phyloP scores from a whole-genome alignment of 2,329 filamentous ascomycete species.

The Pseudogymnoascus sp. region DNA sequence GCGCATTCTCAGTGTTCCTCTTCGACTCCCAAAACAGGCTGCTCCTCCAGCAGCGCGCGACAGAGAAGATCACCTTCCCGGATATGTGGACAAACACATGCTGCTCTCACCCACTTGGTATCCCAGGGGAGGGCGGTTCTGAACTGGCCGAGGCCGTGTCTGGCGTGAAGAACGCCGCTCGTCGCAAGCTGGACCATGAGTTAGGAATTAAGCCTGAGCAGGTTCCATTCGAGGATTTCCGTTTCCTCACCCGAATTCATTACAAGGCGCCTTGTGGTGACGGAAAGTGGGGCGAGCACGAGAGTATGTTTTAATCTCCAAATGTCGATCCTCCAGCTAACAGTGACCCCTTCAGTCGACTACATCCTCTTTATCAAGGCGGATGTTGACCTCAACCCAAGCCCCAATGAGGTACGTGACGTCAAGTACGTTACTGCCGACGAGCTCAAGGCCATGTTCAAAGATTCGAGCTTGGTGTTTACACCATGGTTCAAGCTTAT shows the following conservation, averaged over 20 bases:
- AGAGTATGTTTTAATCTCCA: conserved; percentile 58
- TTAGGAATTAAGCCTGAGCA: conserved; percentile 83
- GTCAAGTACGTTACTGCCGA: conserved; percentile 77
- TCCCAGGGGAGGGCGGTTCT: conserved; percentile 83
- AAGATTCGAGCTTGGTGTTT: conserved; percentile 72
- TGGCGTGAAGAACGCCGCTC: conserved; percentile 85
- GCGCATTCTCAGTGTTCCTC: conserved; percentile 95
- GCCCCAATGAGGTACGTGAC: conserved; percentile 82
- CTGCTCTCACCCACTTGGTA: conserved; percentile 91
- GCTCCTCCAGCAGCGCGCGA: conserved; percentile 88
- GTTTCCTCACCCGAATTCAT: conserved; percentile 93
- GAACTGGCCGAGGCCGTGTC: conserved; percentile 71
- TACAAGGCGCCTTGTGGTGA: conserved; percentile 88
- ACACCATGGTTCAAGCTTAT: conserved; percentile 99
- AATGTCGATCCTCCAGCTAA: conserved; percentile 12
- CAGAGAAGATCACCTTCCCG: conserved; percentile 97
- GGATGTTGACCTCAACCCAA: conserved; percentile 74
- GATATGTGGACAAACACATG: conserved; percentile 99
- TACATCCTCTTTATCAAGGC: conserved; percentile 98
- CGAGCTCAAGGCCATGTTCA: conserved; percentile 77
- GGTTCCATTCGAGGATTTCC: conserved; percentile 85
- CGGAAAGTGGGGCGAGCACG: conserved; percentile 97
- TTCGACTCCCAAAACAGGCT: conserved; percentile 91
- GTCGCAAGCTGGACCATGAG: conserved; percentile 90
- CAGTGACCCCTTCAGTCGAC: conserved; percentile 57